A percentile compares a stretch with the other conserved stretches of the same genome.
Evolutionary conservation across 2,329 filamentous ascomycete genomes (phyloP).

Genomic region (Tolypocladium cylindrosporum): DNA sequence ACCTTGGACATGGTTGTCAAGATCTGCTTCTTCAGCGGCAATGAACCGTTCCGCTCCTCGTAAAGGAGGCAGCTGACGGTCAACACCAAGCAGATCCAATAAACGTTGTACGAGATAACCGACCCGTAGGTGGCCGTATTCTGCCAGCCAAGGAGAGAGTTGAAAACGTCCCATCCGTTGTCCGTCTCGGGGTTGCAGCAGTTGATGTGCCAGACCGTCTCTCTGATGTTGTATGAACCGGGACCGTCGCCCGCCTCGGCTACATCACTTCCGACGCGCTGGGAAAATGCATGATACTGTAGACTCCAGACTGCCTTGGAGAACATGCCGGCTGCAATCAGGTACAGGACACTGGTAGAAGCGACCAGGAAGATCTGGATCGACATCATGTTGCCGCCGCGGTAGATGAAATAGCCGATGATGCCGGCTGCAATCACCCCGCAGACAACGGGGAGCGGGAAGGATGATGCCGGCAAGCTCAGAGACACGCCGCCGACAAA

Average conservation of each 20-base stretch:
- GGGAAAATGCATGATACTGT: not conserved
- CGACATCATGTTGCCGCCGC: conserved; percentile 16
- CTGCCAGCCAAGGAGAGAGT: conserved; percentile 52
- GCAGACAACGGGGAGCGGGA: not conserved
- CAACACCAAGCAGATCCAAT: not conserved
- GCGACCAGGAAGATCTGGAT: conserved; percentile 64
- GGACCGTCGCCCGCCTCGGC: conserved; percentile 38
- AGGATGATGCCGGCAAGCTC: not conserved
- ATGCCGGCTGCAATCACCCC: conserved; percentile 30
- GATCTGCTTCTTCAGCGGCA: not conserved
- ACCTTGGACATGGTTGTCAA: not conserved
- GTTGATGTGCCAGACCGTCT: conserved; percentile 76
- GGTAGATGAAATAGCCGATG: conserved; percentile 61
- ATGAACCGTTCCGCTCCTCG: not conserved
- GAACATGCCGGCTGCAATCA: conserved; percentile 72
- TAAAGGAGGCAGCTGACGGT: not conserved
- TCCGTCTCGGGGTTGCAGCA: conserved; percentile 55
- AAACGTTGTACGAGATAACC: not conserved
- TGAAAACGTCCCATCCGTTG: conserved; percentile 65
- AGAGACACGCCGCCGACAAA: not conserved
- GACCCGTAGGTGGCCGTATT: not conserved
- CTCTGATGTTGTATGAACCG: conserved; percentile 66
- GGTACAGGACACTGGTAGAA: conserved; percentile 70
- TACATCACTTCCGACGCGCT: not conserved
- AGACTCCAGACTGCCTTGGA: conserved; percentile 60